A percentile compares a stretch with the other conserved stretches of the same genome.
These are phyloP conservation scores for Exophiala aquamarina DNA, from an alignment of 2,329 filamentous ascomycete species.

Conservation along the genomic window DNA sequence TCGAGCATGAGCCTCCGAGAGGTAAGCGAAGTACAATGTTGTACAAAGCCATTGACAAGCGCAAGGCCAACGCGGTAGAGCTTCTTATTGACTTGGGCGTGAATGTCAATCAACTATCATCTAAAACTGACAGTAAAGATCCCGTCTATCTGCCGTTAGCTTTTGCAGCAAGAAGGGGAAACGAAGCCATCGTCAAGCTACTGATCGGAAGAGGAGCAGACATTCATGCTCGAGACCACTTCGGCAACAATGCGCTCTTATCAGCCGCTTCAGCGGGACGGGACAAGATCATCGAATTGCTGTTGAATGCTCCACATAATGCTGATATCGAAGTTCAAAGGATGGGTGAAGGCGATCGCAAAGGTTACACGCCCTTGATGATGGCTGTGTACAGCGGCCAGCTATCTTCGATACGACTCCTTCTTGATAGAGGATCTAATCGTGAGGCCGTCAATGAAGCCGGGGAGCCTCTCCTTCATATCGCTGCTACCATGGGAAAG, in stretches of 20 bases:
- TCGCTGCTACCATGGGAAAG: too few species aligned
- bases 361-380: conserved; percentile 5
- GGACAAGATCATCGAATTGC: not conserved
- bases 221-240: too few species aligned
- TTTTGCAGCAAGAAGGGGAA: not conserved
- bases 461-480: too few species aligned
- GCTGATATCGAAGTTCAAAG: conserved; percentile 6
- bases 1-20: not conserved
- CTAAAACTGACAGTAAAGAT: not conserved
- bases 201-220: too few species aligned
- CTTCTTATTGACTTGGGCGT: conserved; percentile 2
- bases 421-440: too few species aligned
- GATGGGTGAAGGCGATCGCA: not conserved
- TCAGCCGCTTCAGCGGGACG: too few species aligned
- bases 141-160: not conserved
- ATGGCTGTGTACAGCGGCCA: conserved; percentile 1
- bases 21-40: conserved; percentile 1
- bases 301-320: not conserved
- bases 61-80: not conserved
- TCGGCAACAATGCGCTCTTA: too few species aligned
- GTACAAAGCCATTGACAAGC: conserved; percentile 4
- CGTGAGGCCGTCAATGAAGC: too few species aligned
- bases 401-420: too few species aligned
- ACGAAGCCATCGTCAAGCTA: too few species aligned
- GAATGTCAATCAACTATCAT: conserved; percentile 2